Evolutionary conservation across 345 rosid species (phyloP).

Genomic region (Arabidopsis arenosa): DNA sequence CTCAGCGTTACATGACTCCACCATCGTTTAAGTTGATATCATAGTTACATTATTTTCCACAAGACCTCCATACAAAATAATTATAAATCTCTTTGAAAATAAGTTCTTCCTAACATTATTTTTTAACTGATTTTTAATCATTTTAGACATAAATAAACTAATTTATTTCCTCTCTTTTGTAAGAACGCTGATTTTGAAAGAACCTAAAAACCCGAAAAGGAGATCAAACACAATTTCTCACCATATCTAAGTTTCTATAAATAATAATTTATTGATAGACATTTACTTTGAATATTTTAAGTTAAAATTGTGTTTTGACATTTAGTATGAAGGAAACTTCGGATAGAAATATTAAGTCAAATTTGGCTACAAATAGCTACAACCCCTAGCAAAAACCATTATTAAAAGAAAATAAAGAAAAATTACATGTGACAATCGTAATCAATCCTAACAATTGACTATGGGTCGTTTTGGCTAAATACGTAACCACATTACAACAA

Average conservation of each 20-base stretch:
- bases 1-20: not conserved
- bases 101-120: no score
- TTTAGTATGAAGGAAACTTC: not conserved
- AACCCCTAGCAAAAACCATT: not conserved
- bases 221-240: not conserved
- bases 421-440: not conserved
- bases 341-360: not conserved
- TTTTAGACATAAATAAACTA: no score
- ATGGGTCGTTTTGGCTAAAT: not conserved
- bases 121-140: no score
- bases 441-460: not conserved
- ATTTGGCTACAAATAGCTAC: not conserved
- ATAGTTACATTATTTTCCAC: not conserved
- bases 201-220: no score
- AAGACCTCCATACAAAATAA: no score
- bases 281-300: not conserved
- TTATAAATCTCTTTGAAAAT: not conserved
- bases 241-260: not conserved
- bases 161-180: no score
- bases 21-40: not conserved
- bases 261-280: not conserved
- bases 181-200: no score
- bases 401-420: no score
- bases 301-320: not conserved
- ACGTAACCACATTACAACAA: not conserved